phyloP scores from a whole-genome alignment of 2,329 filamentous ascomycete genomes.

The Hypoxylon sp. region DNA sequence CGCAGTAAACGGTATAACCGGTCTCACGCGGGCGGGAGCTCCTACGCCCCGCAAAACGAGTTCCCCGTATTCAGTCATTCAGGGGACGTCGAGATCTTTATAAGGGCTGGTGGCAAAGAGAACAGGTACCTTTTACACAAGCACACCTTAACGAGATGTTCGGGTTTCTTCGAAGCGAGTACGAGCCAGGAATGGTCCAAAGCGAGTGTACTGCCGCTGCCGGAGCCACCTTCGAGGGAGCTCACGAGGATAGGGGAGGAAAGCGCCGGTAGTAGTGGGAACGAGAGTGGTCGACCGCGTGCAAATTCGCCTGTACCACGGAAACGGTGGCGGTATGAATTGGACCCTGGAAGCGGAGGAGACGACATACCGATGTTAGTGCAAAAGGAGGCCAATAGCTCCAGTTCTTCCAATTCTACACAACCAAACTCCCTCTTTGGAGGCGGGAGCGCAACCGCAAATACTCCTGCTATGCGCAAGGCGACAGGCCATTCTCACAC shows the following conservation, averaged over 20 bases:
- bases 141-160: conserved; percentile 89
- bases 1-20: conserved; percentile 82
- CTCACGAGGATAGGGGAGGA: conserved; percentile 70
- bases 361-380: conserved; percentile 90
- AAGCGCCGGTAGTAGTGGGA: conserved; percentile 55
- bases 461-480: conserved; percentile 61
- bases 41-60: conserved; percentile 84
- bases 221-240: conserved; percentile 58
- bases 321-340: conserved; percentile 86
- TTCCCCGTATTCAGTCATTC: conserved; percentile 92
- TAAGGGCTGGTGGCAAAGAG: conserved; percentile 78
- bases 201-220: conserved; percentile 55
- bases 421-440: conserved; percentile 70
- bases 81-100: conserved; percentile 88
- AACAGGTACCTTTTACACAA: conserved; percentile 90
- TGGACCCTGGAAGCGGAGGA: conserved; percentile 80
- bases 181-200: conserved; percentile 84
- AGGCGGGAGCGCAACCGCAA: conserved; percentile 62
- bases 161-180: conserved; percentile 92
- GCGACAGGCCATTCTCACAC: conserved; percentile 72
- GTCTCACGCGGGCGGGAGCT: conserved; percentile 81
- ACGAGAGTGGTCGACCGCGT: conserved; percentile 56
- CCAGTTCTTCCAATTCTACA: conserved; percentile 39
- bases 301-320: conserved; percentile 61
- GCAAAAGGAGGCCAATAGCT: conserved; percentile 73